Base-by-base conservation (phyloP, 202 grass and related monocot species). In the Musa balbisiana region DNA sequence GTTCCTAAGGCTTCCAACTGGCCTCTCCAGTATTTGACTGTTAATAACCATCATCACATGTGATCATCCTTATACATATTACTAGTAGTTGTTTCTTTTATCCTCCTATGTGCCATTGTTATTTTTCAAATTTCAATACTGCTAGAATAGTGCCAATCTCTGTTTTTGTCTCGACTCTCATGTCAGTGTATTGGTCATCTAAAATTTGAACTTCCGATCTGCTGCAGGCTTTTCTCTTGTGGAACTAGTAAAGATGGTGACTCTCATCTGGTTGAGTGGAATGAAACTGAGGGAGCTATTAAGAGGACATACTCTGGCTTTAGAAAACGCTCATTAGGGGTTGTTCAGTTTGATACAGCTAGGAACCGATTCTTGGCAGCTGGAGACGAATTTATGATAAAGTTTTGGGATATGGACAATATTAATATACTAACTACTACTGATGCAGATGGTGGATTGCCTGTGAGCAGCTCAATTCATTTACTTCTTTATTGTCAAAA, bases 321-420 rank as follows among this genome's bases (percentile, higher is more conserved):
- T 64, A 87, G 96, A 80, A 99, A 99, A 73, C 87, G 91, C 10
- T 95, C 96, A 52, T 71, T 84, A 15, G 96, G 91, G 82, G 91
- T 96, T 25, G 87, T 99, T 53, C 96, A 99, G 75, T 99, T 95
- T 85, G 96, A 99, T 79, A 99, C 96, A 69, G 95, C 96, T 11
- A 84, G 91, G 69, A 99, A 92, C 67, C 91, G 79, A 27, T 99
- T 99, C 77, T 86, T 99, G 76, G 96, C 96, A 60, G 96, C 96
- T 84, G 96, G 96, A 78, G 91, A 99, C 85, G 96, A 99, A 82
- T 99, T 90, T 65, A 77, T 95, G 75, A 80, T 99, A 82, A 99
- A 99, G 87, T 99, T 95, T 62, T 99, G 96, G 96, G 96, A 99
- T 89, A 99, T 99, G 91, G 96, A 99, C 80, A 92, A 60, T 75